A percentile compares a stretch with the other conserved stretches of the same genome.
Evolutionary conservation across 192 early-diverging fungal species (phyloP).

Genomic region (Ramicandelaber brevisporus): DNA sequence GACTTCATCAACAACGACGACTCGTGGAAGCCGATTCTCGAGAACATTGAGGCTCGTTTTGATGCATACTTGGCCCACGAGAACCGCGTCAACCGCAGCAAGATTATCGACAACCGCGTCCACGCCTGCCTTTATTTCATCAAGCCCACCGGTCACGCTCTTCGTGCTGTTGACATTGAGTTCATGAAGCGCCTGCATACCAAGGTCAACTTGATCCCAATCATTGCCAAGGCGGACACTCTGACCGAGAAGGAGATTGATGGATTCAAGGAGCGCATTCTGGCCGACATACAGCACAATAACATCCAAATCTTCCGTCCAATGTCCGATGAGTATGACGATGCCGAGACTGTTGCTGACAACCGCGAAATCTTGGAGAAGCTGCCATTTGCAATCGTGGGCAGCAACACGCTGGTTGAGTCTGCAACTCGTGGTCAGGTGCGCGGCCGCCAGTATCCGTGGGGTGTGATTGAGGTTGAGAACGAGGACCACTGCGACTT

Average conservation of each 20-base stretch:
- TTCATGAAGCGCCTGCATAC: slow-evolving; percentile 83
- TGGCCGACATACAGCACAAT: slow-evolving; percentile 57
- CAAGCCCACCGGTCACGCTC: slow-evolving; percentile 81
- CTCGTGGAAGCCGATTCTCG: slow-evolving; percentile 90
- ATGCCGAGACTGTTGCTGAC: slow-evolving; percentile 54
- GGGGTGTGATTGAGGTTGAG: slow-evolving; percentile 93
- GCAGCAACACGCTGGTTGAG: slow-evolving; percentile 66
- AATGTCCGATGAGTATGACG: slow-evolving; percentile 56
- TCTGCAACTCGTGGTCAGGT: slow-evolving; percentile 58
- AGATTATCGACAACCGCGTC: slow-evolving; percentile 80
- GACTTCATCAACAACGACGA: slow-evolving; percentile 98
- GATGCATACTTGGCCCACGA: slow-evolving; percentile 84
- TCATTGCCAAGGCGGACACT: slow-evolving; percentile 78
- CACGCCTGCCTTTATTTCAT: slow-evolving; percentile 95
- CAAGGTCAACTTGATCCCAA: slow-evolving; percentile 69
- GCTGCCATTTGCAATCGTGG: slow-evolving; percentile 91
- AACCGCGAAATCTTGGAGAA: slow-evolving; percentile 69
- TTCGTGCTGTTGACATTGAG: slow-evolving; percentile 80
- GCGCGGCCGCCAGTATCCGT: slow-evolving; percentile 74
- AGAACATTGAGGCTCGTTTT: slow-evolving; percentile 89
- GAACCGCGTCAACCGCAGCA: slow-evolving; percentile 61
- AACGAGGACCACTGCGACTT: slow-evolving; percentile 94
- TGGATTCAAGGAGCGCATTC: slow-evolving; percentile 63
- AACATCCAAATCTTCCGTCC: slow-evolving; percentile 74
- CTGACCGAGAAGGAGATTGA: slow-evolving; percentile 57